These are phyloP conservation scores for Trypanosoma rangeli DNA, from an alignment of 208 protist species.

Conservation along the genomic window DNA sequence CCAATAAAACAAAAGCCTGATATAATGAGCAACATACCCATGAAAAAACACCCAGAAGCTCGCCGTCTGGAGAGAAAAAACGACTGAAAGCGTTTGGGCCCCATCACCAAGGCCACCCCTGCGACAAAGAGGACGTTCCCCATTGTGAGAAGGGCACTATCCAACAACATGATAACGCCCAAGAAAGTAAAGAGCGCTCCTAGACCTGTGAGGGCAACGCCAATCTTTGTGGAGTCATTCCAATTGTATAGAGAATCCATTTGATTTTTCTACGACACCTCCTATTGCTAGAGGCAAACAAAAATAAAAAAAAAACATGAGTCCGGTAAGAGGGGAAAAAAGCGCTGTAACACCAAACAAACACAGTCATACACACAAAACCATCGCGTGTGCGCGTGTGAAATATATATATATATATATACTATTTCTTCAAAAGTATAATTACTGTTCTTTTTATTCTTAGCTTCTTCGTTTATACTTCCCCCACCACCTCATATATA, in stretches of 20 bases:
- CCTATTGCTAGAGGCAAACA: background rate
- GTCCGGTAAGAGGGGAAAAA: background rate
- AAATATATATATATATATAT: background rate
- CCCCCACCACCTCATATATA: too few relatives aligned
- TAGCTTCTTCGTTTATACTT: too few relatives aligned
- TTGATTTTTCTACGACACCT: background rate
- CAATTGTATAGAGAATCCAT: slow-evolving; percentile 90
- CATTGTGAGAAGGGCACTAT: slow-evolving; percentile 88
- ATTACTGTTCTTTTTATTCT: background rate
- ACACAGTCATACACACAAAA: background rate
- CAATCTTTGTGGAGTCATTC: slow-evolving; percentile 90
- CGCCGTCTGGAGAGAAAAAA: slow-evolving; percentile 82
- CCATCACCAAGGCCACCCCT: slow-evolving; percentile 87
- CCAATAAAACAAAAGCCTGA: slow-evolving; percentile 79
- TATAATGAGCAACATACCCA: slow-evolving; percentile 83
- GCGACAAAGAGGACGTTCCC: slow-evolving; percentile 89
- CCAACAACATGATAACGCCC: slow-evolving; percentile 79
- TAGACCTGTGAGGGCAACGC: slow-evolving; percentile 78
- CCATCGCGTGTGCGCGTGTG: background rate
- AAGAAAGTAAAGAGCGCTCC: slow-evolving; percentile 82
- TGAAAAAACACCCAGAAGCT: slow-evolving; percentile 85
- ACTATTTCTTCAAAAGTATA: background rate
- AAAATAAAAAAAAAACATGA: background rate
- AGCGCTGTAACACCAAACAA: background rate
- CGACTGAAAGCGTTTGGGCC: slow-evolving; percentile 57